Conservation (phyloP, 768 basidiomycete genomes). For the Lactarius quietus region DNA sequence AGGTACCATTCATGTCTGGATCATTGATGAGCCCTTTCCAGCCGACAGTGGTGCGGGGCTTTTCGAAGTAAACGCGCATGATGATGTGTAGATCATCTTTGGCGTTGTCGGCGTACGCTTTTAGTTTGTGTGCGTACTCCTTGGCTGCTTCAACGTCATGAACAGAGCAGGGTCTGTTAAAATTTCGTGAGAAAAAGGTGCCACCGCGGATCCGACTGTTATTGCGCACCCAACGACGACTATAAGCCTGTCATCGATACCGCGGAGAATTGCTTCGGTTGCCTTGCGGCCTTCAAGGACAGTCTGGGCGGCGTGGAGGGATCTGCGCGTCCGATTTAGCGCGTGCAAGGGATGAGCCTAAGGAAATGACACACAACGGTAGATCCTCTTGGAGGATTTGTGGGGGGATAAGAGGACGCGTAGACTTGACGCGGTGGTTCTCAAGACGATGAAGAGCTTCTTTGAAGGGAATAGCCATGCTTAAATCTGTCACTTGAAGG, state of each 20-base stretch:
- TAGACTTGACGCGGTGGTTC: slow-evolving; percentile 82
- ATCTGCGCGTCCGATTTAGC: slow-evolving; percentile 40
- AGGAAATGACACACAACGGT: slow-evolving; percentile 58
- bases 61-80: slow-evolving; percentile 99
- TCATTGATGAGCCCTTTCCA: slow-evolving; percentile 99
- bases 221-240: slow-evolving; percentile 80
- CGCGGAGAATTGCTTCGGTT: slow-evolving; percentile 74
- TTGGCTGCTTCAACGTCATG: slow-evolving; percentile 84
- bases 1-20: slow-evolving; percentile 87
- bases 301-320: slow-evolving; percentile 78
- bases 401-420: slow-evolving; percentile 87
- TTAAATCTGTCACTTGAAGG: slow-evolving; percentile 44
- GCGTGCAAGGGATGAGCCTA: slow-evolving; percentile 24
- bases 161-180: slow-evolving; percentile 83
- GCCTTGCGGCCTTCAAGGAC: slow-evolving; percentile 80
- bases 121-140: slow-evolving; percentile 80
- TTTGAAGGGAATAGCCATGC: slow-evolving; percentile 71
- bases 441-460: slow-evolving; percentile 80
- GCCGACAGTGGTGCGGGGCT: slow-evolving; percentile 92
- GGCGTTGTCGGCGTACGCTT: slow-evolving; percentile 72
- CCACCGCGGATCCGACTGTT: background rate
- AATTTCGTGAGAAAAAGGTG: slow-evolving; percentile 1
- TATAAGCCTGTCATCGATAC: slow-evolving; percentile 87
- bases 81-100: slow-evolving; percentile 88
- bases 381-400: slow-evolving; percentile 93